These are phyloP conservation scores for Prunus dulcis DNA, from an alignment of 306 rosid genomes.

Conservation along the genomic window DNA sequence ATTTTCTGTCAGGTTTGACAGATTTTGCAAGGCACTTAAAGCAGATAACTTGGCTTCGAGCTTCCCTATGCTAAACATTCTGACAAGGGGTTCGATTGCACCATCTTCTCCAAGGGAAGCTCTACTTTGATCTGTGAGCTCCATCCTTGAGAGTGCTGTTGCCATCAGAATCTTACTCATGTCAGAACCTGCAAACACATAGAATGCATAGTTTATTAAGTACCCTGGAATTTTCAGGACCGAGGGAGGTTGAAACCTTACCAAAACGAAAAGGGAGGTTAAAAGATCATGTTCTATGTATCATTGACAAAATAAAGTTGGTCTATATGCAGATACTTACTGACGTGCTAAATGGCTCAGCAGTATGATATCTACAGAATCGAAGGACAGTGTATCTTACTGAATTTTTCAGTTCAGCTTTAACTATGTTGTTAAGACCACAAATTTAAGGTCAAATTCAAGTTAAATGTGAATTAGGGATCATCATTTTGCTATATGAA, in stretches of 20 bases:
- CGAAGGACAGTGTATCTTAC: background rate
- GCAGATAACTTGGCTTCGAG: constrained; percentile 89
- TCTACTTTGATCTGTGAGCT: constrained; percentile 75
- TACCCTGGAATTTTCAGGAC: background rate
- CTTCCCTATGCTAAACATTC: constrained; percentile 67
- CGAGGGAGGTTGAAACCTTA: background rate
- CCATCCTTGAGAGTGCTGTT: constrained; percentile 77
- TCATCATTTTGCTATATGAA: background rate
- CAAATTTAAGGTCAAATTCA: background rate
- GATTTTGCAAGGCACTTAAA: constrained; percentile 75
- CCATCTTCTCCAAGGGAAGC: constrained; percentile 76
- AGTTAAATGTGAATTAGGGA: constrained; percentile 7
- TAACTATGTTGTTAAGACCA: background rate
- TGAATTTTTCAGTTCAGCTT: background rate
- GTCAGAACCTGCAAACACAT: constrained; percentile 69
- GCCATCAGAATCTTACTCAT: constrained; percentile 96
- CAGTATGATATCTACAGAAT: background rate
- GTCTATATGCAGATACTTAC: background rate
- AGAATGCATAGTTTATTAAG: background rate
- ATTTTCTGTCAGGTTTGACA: constrained; percentile 60
- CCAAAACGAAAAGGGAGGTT: background rate
- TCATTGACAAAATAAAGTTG: background rate
- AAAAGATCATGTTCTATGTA: background rate
- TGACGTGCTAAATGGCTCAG: constrained; percentile 3
- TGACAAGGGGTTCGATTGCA: constrained; percentile 69